phyloP scores from a whole-genome alignment of 78 protist species.

The Pelomyxa schiedti region DNA sequence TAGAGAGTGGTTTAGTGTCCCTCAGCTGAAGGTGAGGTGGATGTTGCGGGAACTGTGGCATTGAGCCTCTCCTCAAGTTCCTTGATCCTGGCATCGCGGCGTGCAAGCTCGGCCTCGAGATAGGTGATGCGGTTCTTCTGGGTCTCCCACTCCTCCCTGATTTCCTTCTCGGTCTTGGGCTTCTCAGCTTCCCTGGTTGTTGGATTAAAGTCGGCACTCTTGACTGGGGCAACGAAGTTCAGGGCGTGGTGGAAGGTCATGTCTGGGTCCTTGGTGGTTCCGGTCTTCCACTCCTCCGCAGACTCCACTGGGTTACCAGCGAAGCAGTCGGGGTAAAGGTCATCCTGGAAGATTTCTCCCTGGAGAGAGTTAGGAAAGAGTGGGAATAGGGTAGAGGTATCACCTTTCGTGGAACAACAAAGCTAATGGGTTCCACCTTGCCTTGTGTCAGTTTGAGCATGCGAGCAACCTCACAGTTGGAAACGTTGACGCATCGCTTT shows the following conservation, averaged over 20 bases:
- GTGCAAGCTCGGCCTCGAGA: constrained; percentile 48
- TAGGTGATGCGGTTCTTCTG: constrained; percentile 41
- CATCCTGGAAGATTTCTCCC: constrained; percentile 83
- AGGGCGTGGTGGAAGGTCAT: constrained; percentile 35
- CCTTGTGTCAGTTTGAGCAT: constrained; percentile 59
- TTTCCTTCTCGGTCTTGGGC: constrained; percentile 46
- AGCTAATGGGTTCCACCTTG: constrained; percentile 74
- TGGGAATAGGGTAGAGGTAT: no score
- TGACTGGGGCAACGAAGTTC: constrained; percentile 58
- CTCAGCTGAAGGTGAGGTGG: no score
- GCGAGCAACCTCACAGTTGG: constrained; percentile 73
- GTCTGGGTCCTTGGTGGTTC: constrained; percentile 63
- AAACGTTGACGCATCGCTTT: constrained; percentile 69
- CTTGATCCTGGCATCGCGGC: constrained; percentile 49
- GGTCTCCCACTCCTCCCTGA: constrained; percentile 35
- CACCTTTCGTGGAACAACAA: constrained; percentile 85
- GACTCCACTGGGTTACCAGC: constrained; percentile 66
- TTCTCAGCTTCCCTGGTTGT: constrained; percentile 15
- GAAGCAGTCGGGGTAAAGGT: constrained; percentile 79
- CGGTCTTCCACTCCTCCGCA: constrained; percentile 72
- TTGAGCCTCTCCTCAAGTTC: constrained; percentile 8
- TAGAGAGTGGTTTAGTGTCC: no score
- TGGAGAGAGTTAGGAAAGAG: no score
- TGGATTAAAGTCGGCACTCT: constrained; percentile 26
- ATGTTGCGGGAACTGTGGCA: no score